Percentiles rank a stretch among this genome's conserved stretches.
These are phyloP conservation scores for Moniliophthora roreri DNA, from an alignment of 1,284 basidiomycete genomes.

Conservation along the genomic window DNA sequence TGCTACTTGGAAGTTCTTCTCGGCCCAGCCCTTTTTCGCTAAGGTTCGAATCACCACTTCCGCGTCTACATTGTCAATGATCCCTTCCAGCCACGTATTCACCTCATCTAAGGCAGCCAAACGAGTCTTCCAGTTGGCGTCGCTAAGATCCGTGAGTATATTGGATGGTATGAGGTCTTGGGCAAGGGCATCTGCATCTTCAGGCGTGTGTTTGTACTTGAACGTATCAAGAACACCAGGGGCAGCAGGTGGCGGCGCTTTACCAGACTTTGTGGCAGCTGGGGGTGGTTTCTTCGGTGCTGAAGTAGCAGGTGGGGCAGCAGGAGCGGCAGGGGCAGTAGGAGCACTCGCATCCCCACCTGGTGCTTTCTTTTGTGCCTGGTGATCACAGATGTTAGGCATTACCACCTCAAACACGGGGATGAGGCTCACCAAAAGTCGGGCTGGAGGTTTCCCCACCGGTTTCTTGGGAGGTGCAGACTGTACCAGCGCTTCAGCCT, in stretches of 20 bases:
- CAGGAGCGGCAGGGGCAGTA: slow-evolving; percentile 23
- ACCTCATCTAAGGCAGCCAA: slow-evolving; percentile 88
- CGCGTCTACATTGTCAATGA: slow-evolving; percentile 73
- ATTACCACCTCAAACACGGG: neutral
- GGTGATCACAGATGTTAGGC: slow-evolving; percentile 9
- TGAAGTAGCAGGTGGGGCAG: slow-evolving; percentile 19
- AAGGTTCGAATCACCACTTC: slow-evolving; percentile 92
- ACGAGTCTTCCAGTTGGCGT: slow-evolving; percentile 92
- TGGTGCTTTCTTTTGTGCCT: slow-evolving; percentile 57
- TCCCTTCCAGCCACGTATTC: slow-evolving; percentile 78
- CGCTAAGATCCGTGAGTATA: slow-evolving; percentile 74
- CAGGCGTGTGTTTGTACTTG: slow-evolving; percentile 89
- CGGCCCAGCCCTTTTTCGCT: slow-evolving; percentile 93
- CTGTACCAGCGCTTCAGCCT: slow-evolving; percentile 29
- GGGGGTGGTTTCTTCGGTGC: slow-evolving; percentile 27
- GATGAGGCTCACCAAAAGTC: slow-evolving; percentile 37
- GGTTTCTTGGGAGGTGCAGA: slow-evolving; percentile 40
- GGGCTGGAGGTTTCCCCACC: slow-evolving; percentile 48
- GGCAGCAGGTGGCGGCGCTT: slow-evolving; percentile 44
- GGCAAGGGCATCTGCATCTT: slow-evolving; percentile 88
- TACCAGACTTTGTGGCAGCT: slow-evolving; percentile 56
- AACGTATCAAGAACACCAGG: slow-evolving; percentile 75
- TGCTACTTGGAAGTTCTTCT: slow-evolving; percentile 99
- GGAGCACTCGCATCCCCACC: slow-evolving; percentile 23
- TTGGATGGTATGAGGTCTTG: slow-evolving; percentile 73